Base-by-base conservation (phyloP, 495 filamentous ascomycete genomes). In the Aspergillus funiculosus region DNA sequence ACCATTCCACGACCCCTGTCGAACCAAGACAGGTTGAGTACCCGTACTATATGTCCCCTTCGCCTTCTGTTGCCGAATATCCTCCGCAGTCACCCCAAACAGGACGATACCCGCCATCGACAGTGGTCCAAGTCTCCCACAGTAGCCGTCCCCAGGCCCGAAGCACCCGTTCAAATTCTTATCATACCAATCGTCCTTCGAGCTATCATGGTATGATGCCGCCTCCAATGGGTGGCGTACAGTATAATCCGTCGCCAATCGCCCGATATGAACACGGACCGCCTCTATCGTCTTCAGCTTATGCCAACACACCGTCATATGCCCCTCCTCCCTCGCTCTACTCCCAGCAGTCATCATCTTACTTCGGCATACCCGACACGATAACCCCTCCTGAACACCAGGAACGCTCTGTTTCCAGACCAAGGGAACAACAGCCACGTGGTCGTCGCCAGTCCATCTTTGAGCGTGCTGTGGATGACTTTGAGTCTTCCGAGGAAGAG, bases 161-260 rank as follows among this genome's bases (percentile, higher is more conserved):
- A 13, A 21, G 46, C 25, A 42, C 47, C 36, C 66, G 67, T 15
- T 66, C 65, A 19, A 53, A 60, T 38, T 55, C 65, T 5, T 65
- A 68, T 42, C 57, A 69, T 43, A 20, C 61, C 36, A 58, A 55
- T 34, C 61, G 71, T 41, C 69, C 72, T 13, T 50, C 69, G 47
- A 75, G 72, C 43, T 68, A 63, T 43, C 72, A 76, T 52, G 70
- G 60, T 11, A 60, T 63, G 38, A 54, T 62, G 43, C 58, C 60
- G 27, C 48, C 53, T n/a, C n/a, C n/a, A 37, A 58, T 64, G 59
- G 34, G 40, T 11, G 55, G 57, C 29, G 34, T 64, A 38, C 56
- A 68, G 54, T 72, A 71, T 37, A 47, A 39, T 29, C 46, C 58
- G 31, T 51, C 53, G 28, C 60, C 53, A 14, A 46, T 60, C 36